Conservation (phyloP, 495 filamentous ascomycete genomes). For the Penicillium nucicola region DNA sequence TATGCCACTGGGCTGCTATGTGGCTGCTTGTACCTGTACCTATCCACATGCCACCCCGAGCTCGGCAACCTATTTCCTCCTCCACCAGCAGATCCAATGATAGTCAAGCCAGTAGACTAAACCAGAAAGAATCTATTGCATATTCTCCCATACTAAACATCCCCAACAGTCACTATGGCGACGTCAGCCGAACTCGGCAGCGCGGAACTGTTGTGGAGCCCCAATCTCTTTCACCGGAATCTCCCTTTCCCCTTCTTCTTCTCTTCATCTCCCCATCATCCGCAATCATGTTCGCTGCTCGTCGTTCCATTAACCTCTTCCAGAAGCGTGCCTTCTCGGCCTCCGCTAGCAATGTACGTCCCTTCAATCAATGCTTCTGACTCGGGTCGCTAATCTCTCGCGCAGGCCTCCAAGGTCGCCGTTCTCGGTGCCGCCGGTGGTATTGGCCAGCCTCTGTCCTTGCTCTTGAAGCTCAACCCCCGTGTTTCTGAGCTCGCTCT, state of each 20-base stretch:
- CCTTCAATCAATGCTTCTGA: conserved; percentile 8
- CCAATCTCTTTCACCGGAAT: conserved; percentile 25
- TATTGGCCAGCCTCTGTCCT: conserved; percentile 96
- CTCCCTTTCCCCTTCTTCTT: conserved; percentile 12
- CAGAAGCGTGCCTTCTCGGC: conserved; percentile 93
- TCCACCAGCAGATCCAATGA: too few species aligned
- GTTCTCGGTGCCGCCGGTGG: conserved; percentile 95
- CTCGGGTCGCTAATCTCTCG: conserved; percentile 9
- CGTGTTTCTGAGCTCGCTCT: conserved; percentile 86
- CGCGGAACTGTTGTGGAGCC: conserved; percentile 19
- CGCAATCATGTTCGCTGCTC: conserved; percentile 70
- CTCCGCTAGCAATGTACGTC: conserved; percentile 79
- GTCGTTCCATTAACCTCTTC: conserved; percentile 63
- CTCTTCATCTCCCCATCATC: conserved; percentile 12
- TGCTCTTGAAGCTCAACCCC: conserved; percentile 97
- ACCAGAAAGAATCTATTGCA: too few species aligned
- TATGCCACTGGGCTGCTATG: too few species aligned
- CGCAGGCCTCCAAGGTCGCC: conserved; percentile 90
- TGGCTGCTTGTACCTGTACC: too few species aligned
- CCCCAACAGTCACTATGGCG: too few species aligned
- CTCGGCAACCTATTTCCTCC: too few species aligned
- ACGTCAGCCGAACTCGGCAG: conserved; percentile 18
- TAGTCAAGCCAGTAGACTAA: too few species aligned
- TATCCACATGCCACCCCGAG: neutral
- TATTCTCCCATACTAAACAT: too few species aligned